These are phyloP conservation scores for Fibroporia radiculosa DNA, from an alignment of 768 basidiomycete species.

Conservation along the genomic window DNA sequence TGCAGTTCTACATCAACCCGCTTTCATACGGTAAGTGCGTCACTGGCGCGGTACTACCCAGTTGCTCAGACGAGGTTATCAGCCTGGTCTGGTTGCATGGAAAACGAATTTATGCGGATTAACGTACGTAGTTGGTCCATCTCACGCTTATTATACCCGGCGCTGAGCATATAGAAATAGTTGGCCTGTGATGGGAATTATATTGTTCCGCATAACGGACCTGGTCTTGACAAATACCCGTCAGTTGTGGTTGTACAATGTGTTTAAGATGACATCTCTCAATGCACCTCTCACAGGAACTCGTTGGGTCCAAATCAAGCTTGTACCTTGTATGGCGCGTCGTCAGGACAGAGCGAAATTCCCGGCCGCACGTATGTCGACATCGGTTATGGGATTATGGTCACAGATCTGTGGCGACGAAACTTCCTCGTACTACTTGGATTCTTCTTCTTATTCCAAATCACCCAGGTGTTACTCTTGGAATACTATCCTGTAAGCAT, in stretches of 20 bases:
- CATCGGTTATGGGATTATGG: slow-evolving; percentile 42
- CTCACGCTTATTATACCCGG: slow-evolving; percentile 4
- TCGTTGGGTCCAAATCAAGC: slow-evolving; percentile 60
- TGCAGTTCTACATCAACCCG: slow-evolving; percentile 75
- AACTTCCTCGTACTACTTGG: slow-evolving; percentile 66
- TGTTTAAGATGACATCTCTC: slow-evolving; percentile 18
- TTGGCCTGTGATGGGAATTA: slow-evolving; percentile 58
- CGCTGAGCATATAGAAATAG: slow-evolving; percentile 24
- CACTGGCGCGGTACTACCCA: not conserved
- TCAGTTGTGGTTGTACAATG: slow-evolving; percentile 25
- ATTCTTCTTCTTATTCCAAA: slow-evolving; percentile 63
- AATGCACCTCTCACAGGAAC: slow-evolving; percentile 25
- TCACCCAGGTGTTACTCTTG: slow-evolving; percentile 58
- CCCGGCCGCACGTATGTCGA: slow-evolving; percentile 55
- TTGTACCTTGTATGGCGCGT: slow-evolving; percentile 69
- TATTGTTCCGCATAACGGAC: slow-evolving; percentile 58
- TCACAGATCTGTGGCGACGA: slow-evolving; percentile 52
- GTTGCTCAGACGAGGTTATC: not conserved
- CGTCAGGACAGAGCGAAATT: slow-evolving; percentile 46
- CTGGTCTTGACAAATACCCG: slow-evolving; percentile 54
- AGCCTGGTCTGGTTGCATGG: slow-evolving; percentile 74
- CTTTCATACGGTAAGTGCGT: slow-evolving; percentile 50
- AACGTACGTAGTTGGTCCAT: slow-evolving; percentile 38
- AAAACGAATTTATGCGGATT: slow-evolving; percentile 78
- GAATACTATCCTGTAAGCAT: slow-evolving; percentile 54